Evolutionary conservation across 1,284 basidiomycete species (phyloP), one percentile per base, ranked within the genome.

Genomic region (Pisolithus thermaeus): DNA sequence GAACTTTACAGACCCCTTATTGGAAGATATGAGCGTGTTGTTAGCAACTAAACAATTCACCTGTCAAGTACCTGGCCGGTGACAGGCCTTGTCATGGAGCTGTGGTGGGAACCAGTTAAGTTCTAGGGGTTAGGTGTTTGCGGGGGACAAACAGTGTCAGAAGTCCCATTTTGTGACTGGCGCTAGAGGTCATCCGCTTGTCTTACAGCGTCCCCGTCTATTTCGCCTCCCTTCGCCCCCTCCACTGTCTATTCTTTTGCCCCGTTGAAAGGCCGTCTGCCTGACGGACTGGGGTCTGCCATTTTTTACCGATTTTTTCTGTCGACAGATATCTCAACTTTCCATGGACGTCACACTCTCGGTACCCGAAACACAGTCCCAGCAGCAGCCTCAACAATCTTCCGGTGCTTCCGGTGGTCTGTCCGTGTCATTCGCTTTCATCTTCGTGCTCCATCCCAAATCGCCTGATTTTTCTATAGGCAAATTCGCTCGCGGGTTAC

Each of bases 401-500:
- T 51, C 53, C 38, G 43, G 47, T 7, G 51, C 52, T 32, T 58
- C 63, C 8, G 41, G 56, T 58, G 65, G 66, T 50, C 66, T 65
- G 65, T 67, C 57, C 23, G 65, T 60, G 45, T 28, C 55, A 45
- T 41, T 14, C 51, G 49, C 37, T 44, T 52, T 20, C 50, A 46
- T 49, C 35, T 41, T 36, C n/a, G 38, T 44, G 23, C 41, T 3
- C 37, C 40, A 38, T 36, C 53, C 43, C 27, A 30, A 18, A n/a
- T 9, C 18, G 37, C 38, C 11, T 58, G 51, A 65, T 44, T 32
- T 35, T n/a, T n/a, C 32, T 20, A 20, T 61, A 87, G 84, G 36
- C 84, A 86, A 73, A 82, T 88, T 47, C 83, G 87, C 51, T 86
- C 87, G 0, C 76, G 87, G 49, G 82, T 90, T 57, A 90, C 87